phyloP scores from a whole-genome alignment of 2,329 filamentous ascomycete genomes.

The Penicillium griseofulvum region DNA sequence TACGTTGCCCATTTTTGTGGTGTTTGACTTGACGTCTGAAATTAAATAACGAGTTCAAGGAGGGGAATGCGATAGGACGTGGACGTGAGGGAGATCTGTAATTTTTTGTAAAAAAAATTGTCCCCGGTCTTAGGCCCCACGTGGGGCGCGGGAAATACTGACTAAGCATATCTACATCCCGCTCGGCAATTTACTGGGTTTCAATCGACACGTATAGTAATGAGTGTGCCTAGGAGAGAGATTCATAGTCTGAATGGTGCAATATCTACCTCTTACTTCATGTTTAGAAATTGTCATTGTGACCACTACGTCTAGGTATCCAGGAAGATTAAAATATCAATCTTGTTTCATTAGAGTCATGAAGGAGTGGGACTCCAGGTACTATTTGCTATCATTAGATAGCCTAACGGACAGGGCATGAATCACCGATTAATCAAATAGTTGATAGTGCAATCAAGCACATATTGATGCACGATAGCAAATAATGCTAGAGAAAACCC shows the following conservation, averaged over 20 bases:
- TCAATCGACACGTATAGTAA: not conserved
- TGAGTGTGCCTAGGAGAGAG: not conserved
- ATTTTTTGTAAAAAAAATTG: conserved; percentile 11
- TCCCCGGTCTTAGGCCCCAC: conserved; percentile 4
- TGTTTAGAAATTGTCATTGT: too few relatives aligned
- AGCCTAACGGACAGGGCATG: not conserved
- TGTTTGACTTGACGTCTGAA: conserved; percentile 30
- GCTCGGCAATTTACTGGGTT: not conserved
- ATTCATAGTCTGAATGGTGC: too few relatives aligned
- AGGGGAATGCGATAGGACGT: conserved; percentile 19
- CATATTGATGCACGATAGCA: too few relatives aligned
- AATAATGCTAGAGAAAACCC: too few relatives aligned
- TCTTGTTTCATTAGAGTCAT: not conserved
- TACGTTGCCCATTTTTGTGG: conserved; percentile 28
- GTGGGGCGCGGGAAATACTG: conserved; percentile 1
- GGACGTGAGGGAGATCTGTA: conserved; percentile 6
- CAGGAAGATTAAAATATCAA: not conserved
- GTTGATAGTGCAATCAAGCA: too few relatives aligned
- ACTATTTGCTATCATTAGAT: not conserved
- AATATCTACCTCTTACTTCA: not conserved
- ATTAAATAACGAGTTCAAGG: conserved; percentile 31
- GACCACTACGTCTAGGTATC: not conserved
- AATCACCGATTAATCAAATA: too few relatives aligned
- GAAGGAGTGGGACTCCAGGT: not conserved
- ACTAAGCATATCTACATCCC: conserved; percentile 32